Percentiles rank a stretch among this genome's conserved stretches.
Evolutionary conservation across 805 yeast genomes (phyloP).

Genomic region (Barnettozyma wickerhamii): DNA sequence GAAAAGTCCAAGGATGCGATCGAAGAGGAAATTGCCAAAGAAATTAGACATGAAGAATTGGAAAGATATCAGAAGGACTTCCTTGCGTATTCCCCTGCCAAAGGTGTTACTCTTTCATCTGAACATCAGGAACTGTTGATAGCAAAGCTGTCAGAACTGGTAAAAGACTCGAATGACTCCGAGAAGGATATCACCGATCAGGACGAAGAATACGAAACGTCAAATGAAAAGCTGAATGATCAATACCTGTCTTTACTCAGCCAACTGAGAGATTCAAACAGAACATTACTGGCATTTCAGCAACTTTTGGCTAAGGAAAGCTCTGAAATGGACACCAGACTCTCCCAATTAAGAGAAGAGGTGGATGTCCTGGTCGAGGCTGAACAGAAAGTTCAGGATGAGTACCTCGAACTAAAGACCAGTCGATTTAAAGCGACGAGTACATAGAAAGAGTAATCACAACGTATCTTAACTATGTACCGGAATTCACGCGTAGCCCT

Average conservation of each 20-base stretch:
- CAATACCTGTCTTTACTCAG: constrained; percentile 7
- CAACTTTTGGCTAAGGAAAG: constrained; percentile 18
- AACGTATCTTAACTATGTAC: background rate
- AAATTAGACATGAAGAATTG: constrained; percentile 8
- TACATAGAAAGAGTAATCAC: no score
- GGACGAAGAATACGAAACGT: background rate
- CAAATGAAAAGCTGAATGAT: constrained; percentile 13
- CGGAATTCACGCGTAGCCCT: background rate
- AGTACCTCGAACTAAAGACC: constrained; percentile 14
- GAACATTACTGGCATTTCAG: constrained; percentile 20
- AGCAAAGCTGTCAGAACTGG: constrained; percentile 1
- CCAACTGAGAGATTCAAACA: constrained; percentile 20
- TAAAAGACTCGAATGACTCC: constrained; percentile 11
- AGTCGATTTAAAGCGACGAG: background rate
- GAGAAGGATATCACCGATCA: constrained; percentile 12
- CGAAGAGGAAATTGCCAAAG: constrained; percentile 10
- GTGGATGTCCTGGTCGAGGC: constrained; percentile 21
- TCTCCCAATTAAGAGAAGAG: constrained; percentile 18
- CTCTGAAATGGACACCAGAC: constrained; percentile 9
- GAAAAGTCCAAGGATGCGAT: constrained; percentile 9
- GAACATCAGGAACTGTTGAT: constrained; percentile 1
- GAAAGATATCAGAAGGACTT: constrained; percentile 11
- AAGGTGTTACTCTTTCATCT: background rate
- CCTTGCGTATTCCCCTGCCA: background rate
- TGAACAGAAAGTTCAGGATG: constrained; percentile 21